Base-by-base conservation (phyloP, 2,329 filamentous ascomycete species). In the Furcasterigmium sp. region DNA sequence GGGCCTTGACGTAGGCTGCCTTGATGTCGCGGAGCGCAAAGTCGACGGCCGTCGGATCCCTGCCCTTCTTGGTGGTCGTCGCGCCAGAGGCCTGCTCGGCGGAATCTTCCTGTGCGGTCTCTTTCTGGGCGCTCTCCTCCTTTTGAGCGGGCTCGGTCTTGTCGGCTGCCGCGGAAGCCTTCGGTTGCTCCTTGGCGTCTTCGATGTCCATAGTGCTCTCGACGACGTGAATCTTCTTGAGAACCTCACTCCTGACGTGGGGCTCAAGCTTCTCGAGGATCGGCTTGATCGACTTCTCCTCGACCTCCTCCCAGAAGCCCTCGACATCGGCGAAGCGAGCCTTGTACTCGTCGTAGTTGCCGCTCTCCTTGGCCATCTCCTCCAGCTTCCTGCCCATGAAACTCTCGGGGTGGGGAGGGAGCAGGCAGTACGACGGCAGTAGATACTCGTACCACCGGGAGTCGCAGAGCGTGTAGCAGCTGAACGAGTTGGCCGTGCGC, bases 371-470 rank as follows among this genome's bases (percentile, higher is more conserved):
- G 1, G 88, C 87, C 42, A 82, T 70, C 55, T 91, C 81, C n/a
- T 80, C 76, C n/a, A 95, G 70, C 59, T 89, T 87, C 65, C 84
- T 87, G 8, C 87, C 91, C 28, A 98, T 65, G 60, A 79, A 95
- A 48, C 87, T 94, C 49, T 85, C 84, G 0, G 91, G 91, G 60
- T 97, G 91, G 0, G 93, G 93, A 17, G 93, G 93, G 25, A 98
- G 69, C 53, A 98, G 87, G 44, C 87, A 89, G 65, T 97, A 90
- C 34, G 87, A 93, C 3, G 93, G 93, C 63, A 98, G 87, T 41
- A 98, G 73, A 60, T 98, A 98, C 68, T 98, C 93, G 67, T 98
- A 98, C 75, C 91, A 94, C 53, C 93, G 78, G 20, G 90, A 95
- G 65, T 98, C 93, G 65, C 91, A 96, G 44, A 87, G 79, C 60